Base-by-base conservation (phyloP, 148 eudicot genomes). In the Polygonum aviculare region DNA sequence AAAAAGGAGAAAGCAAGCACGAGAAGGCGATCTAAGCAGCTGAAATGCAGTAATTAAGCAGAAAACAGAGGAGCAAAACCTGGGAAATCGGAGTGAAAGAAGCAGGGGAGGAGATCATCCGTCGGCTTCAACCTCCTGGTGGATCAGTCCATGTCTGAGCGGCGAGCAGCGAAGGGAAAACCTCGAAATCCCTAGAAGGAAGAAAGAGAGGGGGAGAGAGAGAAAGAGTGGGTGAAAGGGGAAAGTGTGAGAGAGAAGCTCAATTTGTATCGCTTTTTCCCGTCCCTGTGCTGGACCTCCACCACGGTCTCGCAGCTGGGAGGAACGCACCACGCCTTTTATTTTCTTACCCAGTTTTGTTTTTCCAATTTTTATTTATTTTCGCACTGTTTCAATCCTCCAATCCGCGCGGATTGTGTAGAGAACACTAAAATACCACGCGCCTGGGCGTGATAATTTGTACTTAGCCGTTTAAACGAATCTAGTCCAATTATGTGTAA, bases 181-280 rank as follows among this genome's bases (percentile, higher is more conserved):
- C 7, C 33, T 33, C 5, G 38, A 11, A 76, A 38, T 7, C 48
- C 67, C 51, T 41, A 40, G n/a, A n/a, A 41, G 76, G 38, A 65
- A 74, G 81, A 63, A 35, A 26, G 33, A 75, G 36, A 44, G 16
- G 5, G 52, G 49, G 26, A 72, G 69, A 31, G 45, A 45, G 48
- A 55, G 73, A 60, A 57, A 78, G 77, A 82, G 72, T 54, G 78
- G 75, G 49, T 63, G 67, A 83, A 74, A 81, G 79, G 52, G 72
- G 81, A 79, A 82, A 78, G 85, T 78, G 82, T 44, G 52, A 73
- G 77, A 62, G 72, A 72, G 82, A 82, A 62, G 73, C 59, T n/a
- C 70, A 55, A 44, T 50, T 72, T 81, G 67, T 82, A 79, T 81
- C 57, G 48, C 21, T 14, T 26, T 26, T 26, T 40, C 18, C 77